Conservation (phyloP, 257 asterid genomes). For the Datura wrightii region DNA sequence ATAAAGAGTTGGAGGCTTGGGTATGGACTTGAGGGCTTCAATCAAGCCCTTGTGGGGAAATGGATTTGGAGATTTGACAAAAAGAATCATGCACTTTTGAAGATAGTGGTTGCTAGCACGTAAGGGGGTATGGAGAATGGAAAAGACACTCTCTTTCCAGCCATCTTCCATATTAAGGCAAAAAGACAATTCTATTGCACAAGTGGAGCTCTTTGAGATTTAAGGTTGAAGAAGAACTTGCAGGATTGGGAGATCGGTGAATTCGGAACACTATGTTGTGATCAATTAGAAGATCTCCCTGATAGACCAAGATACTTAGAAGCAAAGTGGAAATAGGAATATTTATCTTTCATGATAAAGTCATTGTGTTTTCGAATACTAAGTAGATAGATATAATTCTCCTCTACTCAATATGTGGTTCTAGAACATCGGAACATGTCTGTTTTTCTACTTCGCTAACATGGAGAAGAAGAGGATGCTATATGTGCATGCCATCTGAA, state of each 20-base stretch:
- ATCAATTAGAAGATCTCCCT: not conserved
- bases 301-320: conserved; percentile 17
- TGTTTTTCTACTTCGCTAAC: not conserved
- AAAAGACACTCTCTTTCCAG: not conserved
- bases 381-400: not conserved
- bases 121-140: conserved; percentile 9
- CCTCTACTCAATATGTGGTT: conserved; percentile 7
- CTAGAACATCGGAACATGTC: not conserved
- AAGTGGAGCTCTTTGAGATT: not conserved
- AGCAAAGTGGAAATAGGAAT: not conserved
- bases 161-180: not conserved
- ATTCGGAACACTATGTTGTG: conserved; percentile 13
- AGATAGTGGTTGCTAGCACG: not conserved
- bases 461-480: not conserved
- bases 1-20: conserved; percentile 10
- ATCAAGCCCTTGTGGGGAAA: not conserved
- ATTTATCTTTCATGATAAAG: not conserved
- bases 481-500: not conserved
- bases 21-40: not conserved
- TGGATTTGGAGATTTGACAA: conserved; percentile 1
- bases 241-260: conserved; percentile 10
- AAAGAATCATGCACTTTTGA: conserved; percentile 22
- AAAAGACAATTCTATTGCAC: conserved; percentile 4
- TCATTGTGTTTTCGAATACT: not conserved
- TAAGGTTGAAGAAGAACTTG: conserved; percentile 15